Evolutionary conservation across 208 protist species (phyloP), one percentile per base, ranked within the genome.

Genomic region (Lotmaria passim): DNA sequence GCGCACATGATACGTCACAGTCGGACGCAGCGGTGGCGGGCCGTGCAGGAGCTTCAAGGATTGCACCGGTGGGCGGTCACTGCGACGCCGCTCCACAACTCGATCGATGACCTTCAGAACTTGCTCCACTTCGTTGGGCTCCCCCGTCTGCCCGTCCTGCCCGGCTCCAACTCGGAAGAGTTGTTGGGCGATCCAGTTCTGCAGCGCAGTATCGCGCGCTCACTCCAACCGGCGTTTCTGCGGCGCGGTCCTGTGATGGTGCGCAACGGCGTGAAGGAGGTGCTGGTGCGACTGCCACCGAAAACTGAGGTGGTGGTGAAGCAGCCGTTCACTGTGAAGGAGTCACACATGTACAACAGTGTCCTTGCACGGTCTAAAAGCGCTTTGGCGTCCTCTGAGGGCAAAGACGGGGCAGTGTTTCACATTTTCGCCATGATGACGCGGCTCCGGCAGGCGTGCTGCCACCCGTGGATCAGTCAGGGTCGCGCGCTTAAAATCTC

Each of bases 391-490:
- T 83, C 79, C 4, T 87, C 87, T 14, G 83, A 87, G 12, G 30
- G 58, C 34, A 85, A 90, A 34, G 83, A 92, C 31, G 80, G 90
- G 23, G 44, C 26, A 4, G 72, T 88, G 23, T 89, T 92, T 76
- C 83, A 97, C 66, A 96, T 97, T 65, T 96, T 98, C 77, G 91
- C 90, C 36, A 93, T 98, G 85, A 93, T 98, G 86, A 93, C 93
- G 24, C 82, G 90, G n/a, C 85, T 98, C 15, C 90, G 94, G 21
- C 96, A 98, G 62, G 91, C 89, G 11, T 98, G 94, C 79, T 95
- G 91, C 57, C 96, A 98, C 73, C 87, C 88, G 30, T 96, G 86
- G 86, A 92, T 97, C 36, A 91, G 86, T 51, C 65, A 92, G 41
- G 86, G 86, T 5, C 61, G 74, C 8, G 83, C 83, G 7, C 19